Base-by-base conservation (phyloP, 768 basidiomycete species). In the Podaxis carcinomalis region DNA sequence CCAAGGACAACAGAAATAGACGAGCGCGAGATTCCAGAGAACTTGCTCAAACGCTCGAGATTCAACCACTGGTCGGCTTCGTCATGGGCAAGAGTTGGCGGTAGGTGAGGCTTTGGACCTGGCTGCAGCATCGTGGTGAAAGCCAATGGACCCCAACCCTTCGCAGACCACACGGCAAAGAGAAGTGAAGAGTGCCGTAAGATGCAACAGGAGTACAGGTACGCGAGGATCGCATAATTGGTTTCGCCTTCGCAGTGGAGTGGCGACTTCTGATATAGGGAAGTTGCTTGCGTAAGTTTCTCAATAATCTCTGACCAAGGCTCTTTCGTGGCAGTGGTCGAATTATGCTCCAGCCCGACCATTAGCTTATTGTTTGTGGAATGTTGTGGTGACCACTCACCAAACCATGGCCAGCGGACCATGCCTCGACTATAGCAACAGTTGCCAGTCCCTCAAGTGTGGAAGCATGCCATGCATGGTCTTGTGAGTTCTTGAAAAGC, bases 381-480 rank as follows among this genome's bases (percentile, higher is more conserved):
- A 39, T 36, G 10, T 46, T 21, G 47, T 21, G 36, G n/a, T 35
- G 16, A 19, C 42, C 51, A 83, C 88, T 63, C 64, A 92, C 91
- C 65, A 87, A 69, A 64, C 87, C 88, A 66, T 88, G 82, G n/a
- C 83, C 85, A 47, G 81, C 78, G 25, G 87, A 80, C 93, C 94
- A 98, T 6, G 89, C 87, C 61, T 96, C 93, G 19, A 97, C 78
- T 10, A 96, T 78, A 7, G 85, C 80, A 28, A 89, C 78, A 2
- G 90, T 90, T 1, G 90, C 91, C 66, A 95, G 72, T 3, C 93
- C 93, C 75, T 99, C 97, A 49, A 93, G 76, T 0, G 88, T 87
- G 11, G 89, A 86, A 0, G 93, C 96, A 70, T 95, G 90, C 96
- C 96, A 99, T 27, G 90, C 78, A 23, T 83, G 74, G 72, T 98